Conservation (phyloP, 805 yeast species). For the Candida andamanensis region DNA sequence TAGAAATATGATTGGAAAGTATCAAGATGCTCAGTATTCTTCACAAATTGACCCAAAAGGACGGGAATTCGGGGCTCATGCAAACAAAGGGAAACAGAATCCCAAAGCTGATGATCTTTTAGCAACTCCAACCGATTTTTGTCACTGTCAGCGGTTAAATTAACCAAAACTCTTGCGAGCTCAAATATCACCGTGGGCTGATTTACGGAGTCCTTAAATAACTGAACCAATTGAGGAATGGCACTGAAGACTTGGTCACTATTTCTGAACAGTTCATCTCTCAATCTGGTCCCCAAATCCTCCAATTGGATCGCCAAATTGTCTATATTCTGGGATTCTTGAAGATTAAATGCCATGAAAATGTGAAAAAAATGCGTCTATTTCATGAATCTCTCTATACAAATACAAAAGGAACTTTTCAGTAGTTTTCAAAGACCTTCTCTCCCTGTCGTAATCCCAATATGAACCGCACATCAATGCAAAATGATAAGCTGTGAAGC, state of each 20-base stretch:
- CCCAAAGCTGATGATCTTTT: conserved; percentile 17
- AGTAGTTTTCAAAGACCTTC: conserved; percentile 42
- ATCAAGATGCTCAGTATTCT: conserved; percentile 17
- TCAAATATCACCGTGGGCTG: conserved; percentile 11
- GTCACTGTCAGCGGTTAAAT: conserved; percentile 32
- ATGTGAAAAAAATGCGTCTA: conserved; percentile 1
- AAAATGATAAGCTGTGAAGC: conserved; percentile 65
- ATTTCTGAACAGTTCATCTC: conserved; percentile 17
- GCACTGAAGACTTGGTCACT: conserved; percentile 1
- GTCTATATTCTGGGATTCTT: too few species aligned
- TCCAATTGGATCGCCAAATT: conserved; percentile 5
- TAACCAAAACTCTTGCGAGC: conserved; percentile 26
- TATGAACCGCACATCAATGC: conserved; percentile 79
- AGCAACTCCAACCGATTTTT: conserved; percentile 14
- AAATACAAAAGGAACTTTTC: too few species aligned
- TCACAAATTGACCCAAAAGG: conserved; percentile 29
- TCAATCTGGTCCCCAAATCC: conserved; percentile 15
- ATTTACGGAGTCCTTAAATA: neutral
- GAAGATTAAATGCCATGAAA: too few species aligned
- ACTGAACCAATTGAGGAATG: conserved; percentile 2
- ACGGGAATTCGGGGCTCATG: conserved; percentile 14
- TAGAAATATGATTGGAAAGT: conserved; percentile 15
- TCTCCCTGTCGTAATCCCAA: conserved; percentile 75
- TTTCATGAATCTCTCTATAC: too few species aligned
- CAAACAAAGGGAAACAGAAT: conserved; percentile 2